phyloP scores from a whole-genome alignment of 257 asterid genomes.

The Voacanga thouarsii region DNA sequence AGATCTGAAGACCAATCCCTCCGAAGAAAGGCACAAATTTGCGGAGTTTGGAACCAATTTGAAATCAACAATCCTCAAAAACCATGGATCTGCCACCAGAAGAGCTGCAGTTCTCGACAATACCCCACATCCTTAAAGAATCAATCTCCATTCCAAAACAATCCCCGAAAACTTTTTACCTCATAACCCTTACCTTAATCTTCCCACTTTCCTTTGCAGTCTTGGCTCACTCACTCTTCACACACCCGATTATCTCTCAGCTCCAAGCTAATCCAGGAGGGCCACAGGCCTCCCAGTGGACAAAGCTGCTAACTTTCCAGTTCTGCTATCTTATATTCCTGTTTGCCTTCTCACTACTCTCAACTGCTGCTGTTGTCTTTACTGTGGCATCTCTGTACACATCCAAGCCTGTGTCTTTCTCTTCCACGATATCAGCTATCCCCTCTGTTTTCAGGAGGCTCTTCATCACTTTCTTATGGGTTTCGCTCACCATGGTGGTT shows the following conservation, averaged over 20 bases:
- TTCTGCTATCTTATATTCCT: conserved; percentile 81
- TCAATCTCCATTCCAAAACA: conserved; percentile 76
- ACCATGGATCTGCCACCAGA: conserved; percentile 78
- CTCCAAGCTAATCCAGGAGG: conserved; percentile 50
- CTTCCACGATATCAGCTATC: conserved; percentile 68
- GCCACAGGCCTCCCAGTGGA: conserved; percentile 61
- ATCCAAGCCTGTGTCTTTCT: conserved; percentile 76
- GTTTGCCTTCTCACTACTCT: conserved; percentile 75
- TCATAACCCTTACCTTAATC: conserved; percentile 63
- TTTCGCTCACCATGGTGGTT: conserved; percentile 55
- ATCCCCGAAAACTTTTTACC: conserved; percentile 79
- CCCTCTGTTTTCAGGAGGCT: conserved; percentile 79
- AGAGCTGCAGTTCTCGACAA: conserved; percentile 67
- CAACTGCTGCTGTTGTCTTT: conserved; percentile 93
- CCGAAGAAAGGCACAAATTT: background rate
- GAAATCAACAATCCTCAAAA: background rate
- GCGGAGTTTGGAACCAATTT: background rate
- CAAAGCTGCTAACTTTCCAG: conserved; percentile 67
- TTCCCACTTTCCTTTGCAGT: conserved; percentile 93
- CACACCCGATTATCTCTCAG: conserved; percentile 69
- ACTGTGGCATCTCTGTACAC: conserved; percentile 90
- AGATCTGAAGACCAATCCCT: background rate
- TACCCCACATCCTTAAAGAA: conserved; percentile 61
- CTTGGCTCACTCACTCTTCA: conserved; percentile 89
- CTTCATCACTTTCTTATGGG: conserved; percentile 78